Evolutionary conservation across 768 basidiomycete genomes (phyloP).

Genomic region (Termitomyces sp.): DNA sequence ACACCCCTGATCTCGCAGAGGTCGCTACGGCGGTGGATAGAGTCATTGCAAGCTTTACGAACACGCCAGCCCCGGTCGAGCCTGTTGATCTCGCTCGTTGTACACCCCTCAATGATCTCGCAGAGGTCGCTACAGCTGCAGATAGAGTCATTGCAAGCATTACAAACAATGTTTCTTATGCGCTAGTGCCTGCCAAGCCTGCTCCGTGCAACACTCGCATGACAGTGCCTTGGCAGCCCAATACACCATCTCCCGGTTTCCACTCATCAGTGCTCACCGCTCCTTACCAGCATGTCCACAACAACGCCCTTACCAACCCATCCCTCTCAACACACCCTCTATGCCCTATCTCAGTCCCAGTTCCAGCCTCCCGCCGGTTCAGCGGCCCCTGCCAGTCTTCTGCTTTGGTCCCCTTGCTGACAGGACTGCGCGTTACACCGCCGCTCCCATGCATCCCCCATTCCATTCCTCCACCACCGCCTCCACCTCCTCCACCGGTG

Average conservation of each 20-base stretch:
- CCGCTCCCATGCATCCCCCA: neutral
- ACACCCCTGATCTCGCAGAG: too few species aligned
- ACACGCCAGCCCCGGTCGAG: neutral
- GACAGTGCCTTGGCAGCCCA: neutral
- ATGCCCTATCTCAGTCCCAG: neutral
- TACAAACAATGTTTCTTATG: neutral
- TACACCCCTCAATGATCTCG: too few species aligned
- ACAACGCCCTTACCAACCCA: neutral
- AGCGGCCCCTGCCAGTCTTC: neutral
- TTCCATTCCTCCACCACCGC: neutral
- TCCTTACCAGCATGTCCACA: neutral
- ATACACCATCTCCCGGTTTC: neutral
- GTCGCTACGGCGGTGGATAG: too few species aligned
- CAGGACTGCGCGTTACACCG: neutral
- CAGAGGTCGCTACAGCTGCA: neutral
- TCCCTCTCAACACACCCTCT: neutral
- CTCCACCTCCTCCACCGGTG: neutral
- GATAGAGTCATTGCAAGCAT: neutral
- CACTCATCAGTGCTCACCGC: neutral
- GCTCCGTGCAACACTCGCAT: neutral
- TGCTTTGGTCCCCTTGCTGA: too few species aligned
- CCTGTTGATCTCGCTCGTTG: too few species aligned
- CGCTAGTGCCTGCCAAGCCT: neutral
- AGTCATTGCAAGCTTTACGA: neutral
- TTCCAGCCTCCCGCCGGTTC: neutral